Percentiles rank a stretch among this genome's conserved stretches.
Conservation (phyloP, 2,329 filamentous ascomycete genomes). For the Clathrospora elynae region DNA sequence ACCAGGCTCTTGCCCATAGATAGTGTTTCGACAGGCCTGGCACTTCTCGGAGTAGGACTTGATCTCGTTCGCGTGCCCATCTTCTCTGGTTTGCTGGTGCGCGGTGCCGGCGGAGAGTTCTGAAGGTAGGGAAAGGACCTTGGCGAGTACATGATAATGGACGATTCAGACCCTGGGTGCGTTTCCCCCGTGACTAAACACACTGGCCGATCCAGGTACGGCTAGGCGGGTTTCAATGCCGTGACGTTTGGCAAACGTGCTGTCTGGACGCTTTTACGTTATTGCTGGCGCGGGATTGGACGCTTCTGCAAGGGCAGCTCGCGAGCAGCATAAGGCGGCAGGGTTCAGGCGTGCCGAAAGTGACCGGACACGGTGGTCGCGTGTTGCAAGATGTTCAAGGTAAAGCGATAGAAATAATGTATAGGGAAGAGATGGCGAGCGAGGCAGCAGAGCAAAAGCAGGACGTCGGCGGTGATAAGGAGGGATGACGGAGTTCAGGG, state of each 20-base stretch:
- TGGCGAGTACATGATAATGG: slow-evolving; percentile 52
- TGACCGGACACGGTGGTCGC: slow-evolving; percentile 11
- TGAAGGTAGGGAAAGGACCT: slow-evolving; percentile 52
- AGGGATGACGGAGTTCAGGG: slow-evolving; percentile 14
- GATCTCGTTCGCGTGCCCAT: slow-evolving; percentile 40
- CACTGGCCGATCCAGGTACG: slow-evolving; percentile 19
- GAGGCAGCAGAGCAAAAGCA: neutral
- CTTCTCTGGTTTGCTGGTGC: slow-evolving; percentile 29
- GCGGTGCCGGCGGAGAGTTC: slow-evolving; percentile 44
- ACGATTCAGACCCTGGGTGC: slow-evolving; percentile 30
- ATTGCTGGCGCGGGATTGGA: slow-evolving; percentile 45
- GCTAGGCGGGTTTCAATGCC: slow-evolving; percentile 22
- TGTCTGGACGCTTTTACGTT: slow-evolving; percentile 43
- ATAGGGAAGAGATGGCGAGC: slow-evolving; percentile 1
- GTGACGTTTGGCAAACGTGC: slow-evolving; percentile 37
- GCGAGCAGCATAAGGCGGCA: slow-evolving; percentile 36
- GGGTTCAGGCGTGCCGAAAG: slow-evolving; percentile 24
- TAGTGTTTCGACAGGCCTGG: slow-evolving; percentile 20
- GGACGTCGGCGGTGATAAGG: slow-evolving; percentile 14
- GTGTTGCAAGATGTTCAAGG: too few species aligned
- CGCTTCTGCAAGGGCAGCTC: slow-evolving; percentile 25
- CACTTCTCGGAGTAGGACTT: slow-evolving; percentile 20
- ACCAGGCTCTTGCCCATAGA: slow-evolving; percentile 11
- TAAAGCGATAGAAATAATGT: neutral
- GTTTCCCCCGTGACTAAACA: slow-evolving; percentile 35